Percentiles rank a stretch among this genome's conserved stretches.
phyloP scores from a whole-genome alignment of 805 yeast genomes.

The Geotrichum ghanense region DNA sequence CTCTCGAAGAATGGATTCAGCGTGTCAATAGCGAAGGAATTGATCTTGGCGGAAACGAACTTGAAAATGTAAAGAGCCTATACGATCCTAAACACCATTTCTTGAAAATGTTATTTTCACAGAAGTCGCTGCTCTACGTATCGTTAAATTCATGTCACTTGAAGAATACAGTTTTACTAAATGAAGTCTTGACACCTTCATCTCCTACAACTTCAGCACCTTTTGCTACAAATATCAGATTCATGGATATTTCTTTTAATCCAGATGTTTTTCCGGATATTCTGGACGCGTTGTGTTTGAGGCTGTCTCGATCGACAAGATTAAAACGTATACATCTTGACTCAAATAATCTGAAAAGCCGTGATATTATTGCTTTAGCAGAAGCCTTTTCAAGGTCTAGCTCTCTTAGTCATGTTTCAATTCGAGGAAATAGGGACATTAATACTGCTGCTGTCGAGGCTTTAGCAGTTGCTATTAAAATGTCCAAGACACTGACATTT shows the following conservation, averaged over 20 bases:
- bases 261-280: constrained; percentile 54
- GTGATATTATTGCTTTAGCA: constrained; percentile 47
- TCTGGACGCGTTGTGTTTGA: constrained; percentile 44
- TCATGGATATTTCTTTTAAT: constrained; percentile 66
- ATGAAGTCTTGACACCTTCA: constrained; percentile 38
- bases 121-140: constrained; percentile 25
- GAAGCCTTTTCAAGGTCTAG: constrained; percentile 61
- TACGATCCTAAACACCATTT: constrained; percentile 10
- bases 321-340: constrained; percentile 64
- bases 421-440: constrained; percentile 49
- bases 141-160: constrained; percentile 59
- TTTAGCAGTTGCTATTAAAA: constrained; percentile 56
- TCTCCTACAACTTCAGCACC: constrained; percentile 18
- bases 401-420: constrained; percentile 54
- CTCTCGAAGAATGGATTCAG: constrained; percentile 48
- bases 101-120: constrained; percentile 22
- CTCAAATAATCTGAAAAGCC: constrained; percentile 45
- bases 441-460: constrained; percentile 53
- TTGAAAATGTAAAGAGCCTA: constrained; percentile 18
- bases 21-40: constrained; percentile 43
- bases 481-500: constrained; percentile 51
- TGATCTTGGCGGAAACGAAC: constrained; percentile 77
- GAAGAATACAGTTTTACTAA: constrained; percentile 30
- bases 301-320: constrained; percentile 56
- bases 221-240: constrained; percentile 45